These are phyloP conservation scores for Blastobotrys elegans DNA, from an alignment of 1,139 yeast species.

Conservation along the genomic window DNA sequence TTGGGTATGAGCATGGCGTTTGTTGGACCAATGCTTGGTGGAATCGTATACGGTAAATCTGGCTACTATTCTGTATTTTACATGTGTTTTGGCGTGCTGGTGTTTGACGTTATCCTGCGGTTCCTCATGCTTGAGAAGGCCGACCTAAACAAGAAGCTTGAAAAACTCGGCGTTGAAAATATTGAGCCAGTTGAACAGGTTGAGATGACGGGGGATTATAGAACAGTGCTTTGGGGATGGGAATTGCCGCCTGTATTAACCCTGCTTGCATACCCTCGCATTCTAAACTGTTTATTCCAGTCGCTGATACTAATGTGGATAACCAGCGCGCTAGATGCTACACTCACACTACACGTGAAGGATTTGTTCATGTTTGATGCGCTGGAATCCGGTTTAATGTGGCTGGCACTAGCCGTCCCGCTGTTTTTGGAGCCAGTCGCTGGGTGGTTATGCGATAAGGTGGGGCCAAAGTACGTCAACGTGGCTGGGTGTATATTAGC, in stretches of 20 bases:
- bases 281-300: constrained; percentile 26
- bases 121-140: constrained; percentile 30
- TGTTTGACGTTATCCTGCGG: constrained; percentile 31
- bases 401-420: constrained; percentile 32
- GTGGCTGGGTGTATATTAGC: constrained; percentile 25
- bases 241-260: constrained; percentile 23
- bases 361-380: constrained; percentile 30
- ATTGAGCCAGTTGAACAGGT: not conserved
- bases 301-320: constrained; percentile 31
- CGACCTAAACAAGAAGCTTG: not conserved
- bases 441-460: constrained; percentile 30
- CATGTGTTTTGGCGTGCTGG: constrained; percentile 31
- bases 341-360: constrained; percentile 31
- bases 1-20: constrained; percentile 21
- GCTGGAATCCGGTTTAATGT: constrained; percentile 31
- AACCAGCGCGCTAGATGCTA: constrained; percentile 32
- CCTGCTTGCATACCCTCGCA: constrained; percentile 22
- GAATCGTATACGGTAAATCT: constrained; percentile 30
- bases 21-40: constrained; percentile 36
- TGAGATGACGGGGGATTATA: not conserved
- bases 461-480: constrained; percentile 31
- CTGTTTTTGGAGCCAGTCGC: constrained; percentile 31
- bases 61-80: constrained; percentile 35
- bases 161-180: not conserved
- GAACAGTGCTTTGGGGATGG: not conserved